phyloP scores from a whole-genome alignment of 1,284 basidiomycete genomes.

The Sphaerobolus stellatus region DNA sequence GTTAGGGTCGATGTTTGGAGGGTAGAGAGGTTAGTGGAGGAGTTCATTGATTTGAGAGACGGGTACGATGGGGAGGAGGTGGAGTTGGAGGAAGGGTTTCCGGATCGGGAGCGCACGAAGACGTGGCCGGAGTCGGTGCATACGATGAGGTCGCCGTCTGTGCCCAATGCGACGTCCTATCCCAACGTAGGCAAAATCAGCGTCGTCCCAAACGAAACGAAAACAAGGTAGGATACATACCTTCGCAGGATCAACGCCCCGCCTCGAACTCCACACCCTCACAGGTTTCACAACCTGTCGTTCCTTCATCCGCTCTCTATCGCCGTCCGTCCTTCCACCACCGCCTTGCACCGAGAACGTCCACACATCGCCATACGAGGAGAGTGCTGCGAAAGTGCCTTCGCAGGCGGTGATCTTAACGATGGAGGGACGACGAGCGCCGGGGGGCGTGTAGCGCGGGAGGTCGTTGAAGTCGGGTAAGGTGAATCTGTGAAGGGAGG shows the following conservation, averaged over 20 bases:
- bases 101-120: conserved; percentile 69
- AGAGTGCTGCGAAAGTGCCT: conserved; percentile 82
- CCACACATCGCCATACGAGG: conserved; percentile 89
- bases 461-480: conserved; percentile 71
- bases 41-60: conserved; percentile 19
- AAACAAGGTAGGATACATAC: conserved; percentile 36
- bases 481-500: conserved; percentile 53
- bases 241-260: conserved; percentile 82
- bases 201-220: not conserved
- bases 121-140: conserved; percentile 96
- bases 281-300: conserved; percentile 70
- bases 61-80: not conserved
- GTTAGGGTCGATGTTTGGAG: conserved; percentile 16
- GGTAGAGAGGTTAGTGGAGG: conserved; percentile 11
- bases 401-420: conserved; percentile 82
- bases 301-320: conserved; percentile 24
- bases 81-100: conserved; percentile 8
- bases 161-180: conserved; percentile 87
- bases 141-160: conserved; percentile 86
- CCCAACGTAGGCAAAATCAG: conserved; percentile 20
- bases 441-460: conserved; percentile 76
- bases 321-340: not conserved
- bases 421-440: conserved; percentile 70
- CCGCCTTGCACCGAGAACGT: conserved; percentile 63
- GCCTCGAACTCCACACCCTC: conserved; percentile 88